Base-by-base conservation (phyloP, 192 early-diverging fungal genomes). In the Endogone sp. region DNA sequence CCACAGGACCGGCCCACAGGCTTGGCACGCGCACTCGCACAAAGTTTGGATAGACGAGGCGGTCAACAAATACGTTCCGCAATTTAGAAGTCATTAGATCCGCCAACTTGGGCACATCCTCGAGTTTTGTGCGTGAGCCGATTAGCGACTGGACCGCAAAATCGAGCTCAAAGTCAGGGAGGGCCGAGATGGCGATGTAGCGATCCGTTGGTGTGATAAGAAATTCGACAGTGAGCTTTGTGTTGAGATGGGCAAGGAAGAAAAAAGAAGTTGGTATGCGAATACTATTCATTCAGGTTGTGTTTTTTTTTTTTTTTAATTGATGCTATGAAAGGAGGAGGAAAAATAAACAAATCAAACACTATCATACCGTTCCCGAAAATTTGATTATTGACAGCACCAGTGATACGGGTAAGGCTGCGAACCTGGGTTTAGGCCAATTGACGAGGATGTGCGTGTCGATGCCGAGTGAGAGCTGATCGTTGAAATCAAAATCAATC, bases 91-190 rank as follows among this genome's bases (percentile, higher is more conserved):
- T 89, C 56, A 99, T 92, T 9, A 99, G 75, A 60, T 91, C 87
- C 0, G 95, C 93, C 21, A 99, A 81, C 78, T 96, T 97, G 11
- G 96, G 96, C 62, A 98, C 83, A 71, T 96, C 93, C 78, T 98
- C 96, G 21, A 99, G 90, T 75, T 99, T 99, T 27, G 98, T 95
- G 69, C 93, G 87, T 74, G 95, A 94, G 0, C 98, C 98, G 37
- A 99, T 85, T 32, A 98, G 77, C 0, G 95, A 95, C 56, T 91
- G 87, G 2, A 97, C 91, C 49, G 92, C 88, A 64, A 98, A 93
- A 30, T 98, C 93, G 2, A 98, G 83, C 56, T 85, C 77, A 57
- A 92, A 94, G 64, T 91, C 91, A 2, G 90, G 75, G 16, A 85
- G 63, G 0, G 79, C 77, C 3, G 85, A 87, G 49, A 85, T 79